Percentiles rank a stretch among this genome's conserved stretches.
These are phyloP conservation scores for Aspergillus ochraceus DNA, from an alignment of 2,329 filamentous ascomycete genomes.

Conservation along the genomic window DNA sequence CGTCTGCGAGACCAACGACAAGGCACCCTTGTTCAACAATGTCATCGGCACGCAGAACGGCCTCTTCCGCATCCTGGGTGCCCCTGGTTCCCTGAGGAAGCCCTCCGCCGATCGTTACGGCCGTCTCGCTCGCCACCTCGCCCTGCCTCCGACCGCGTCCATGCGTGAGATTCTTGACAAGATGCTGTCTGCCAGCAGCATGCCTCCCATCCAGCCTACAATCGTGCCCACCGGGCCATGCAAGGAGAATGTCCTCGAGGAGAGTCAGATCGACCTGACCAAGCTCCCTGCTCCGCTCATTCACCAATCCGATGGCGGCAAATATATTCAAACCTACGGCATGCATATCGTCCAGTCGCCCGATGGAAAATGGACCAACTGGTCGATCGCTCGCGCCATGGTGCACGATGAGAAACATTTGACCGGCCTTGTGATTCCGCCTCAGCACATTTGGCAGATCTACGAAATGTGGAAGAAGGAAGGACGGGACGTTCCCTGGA, in stretches of 20 bases:
- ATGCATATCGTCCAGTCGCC: slow-evolving; percentile 51
- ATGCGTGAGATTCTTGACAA: slow-evolving; percentile 45
- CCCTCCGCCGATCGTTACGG: slow-evolving; percentile 37
- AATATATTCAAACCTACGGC: slow-evolving; percentile 54
- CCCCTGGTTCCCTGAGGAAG: slow-evolving; percentile 41
- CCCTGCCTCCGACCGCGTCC: slow-evolving; percentile 38
- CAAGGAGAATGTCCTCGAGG: slow-evolving; percentile 45
- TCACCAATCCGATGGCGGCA: slow-evolving; percentile 50
- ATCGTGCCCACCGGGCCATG: slow-evolving; percentile 41
- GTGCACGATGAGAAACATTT: slow-evolving; percentile 46
- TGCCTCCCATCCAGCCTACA: slow-evolving; percentile 32
- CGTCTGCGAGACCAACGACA: slow-evolving; percentile 48
- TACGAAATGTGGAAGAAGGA: slow-evolving; percentile 49
- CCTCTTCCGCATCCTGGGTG: slow-evolving; percentile 51
- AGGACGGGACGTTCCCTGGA: slow-evolving; percentile 50
- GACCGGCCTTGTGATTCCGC: slow-evolving; percentile 43
- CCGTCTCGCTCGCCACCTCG: slow-evolving; percentile 45
- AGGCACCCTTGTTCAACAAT: slow-evolving; percentile 55
- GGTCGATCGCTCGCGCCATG: slow-evolving; percentile 46
- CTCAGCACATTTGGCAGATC: slow-evolving; percentile 51
- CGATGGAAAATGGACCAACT: slow-evolving; percentile 48
- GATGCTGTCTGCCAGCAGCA: slow-evolving; percentile 40
- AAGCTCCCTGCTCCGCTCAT: slow-evolving; percentile 45
- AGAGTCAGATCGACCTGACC: slow-evolving; percentile 45
- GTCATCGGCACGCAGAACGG: slow-evolving; percentile 49